Base-by-base conservation (phyloP, 106 monocot genomes). In the Chionographis japonica region DNA sequence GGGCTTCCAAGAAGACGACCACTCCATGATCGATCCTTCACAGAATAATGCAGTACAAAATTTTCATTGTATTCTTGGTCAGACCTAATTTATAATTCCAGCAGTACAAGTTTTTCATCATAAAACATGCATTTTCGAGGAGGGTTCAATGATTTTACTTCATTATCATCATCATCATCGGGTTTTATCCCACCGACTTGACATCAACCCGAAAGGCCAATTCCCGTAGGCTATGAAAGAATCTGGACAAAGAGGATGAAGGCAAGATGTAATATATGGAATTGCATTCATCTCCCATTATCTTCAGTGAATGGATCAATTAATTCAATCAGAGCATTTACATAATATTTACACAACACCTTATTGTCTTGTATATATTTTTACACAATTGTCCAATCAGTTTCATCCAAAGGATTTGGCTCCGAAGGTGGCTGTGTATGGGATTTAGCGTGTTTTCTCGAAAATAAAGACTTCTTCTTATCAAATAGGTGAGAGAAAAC, bases 401-500 rank as follows among this genome's bases (percentile, higher is more conserved):
- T 65, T 14, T 67, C 83, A 53, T 81, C 84, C 14, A 65, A 63
- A 11, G 68, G 35, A 55, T 68, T 39, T 6, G 69, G 19, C 49
- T 70, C 18, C 41, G 72, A 58, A 67, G 49, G 37, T 61, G 69
- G 62, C 2, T 39, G 39, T 37, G 37, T 55, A 42, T 72, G 37
- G 3, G 74, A 20, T 67, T 84, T 89, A 5, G 76, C 41, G 8
- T 68, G 75, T 70, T 78, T 86, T 64, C 66, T 94, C 40, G 79
- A 64, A 68, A 94, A 94, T 36, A 94, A 55, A 51, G 75, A 79
- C 27, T 72, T 40, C 56, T 84, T 88, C 58, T 74, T 84, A 54
- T 84, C 93, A 55, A 93, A 80, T 20, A 94, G 53, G 19, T 86
- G 73, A 3, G 86, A 84, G 40, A 94, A 69, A 37, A 66, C 69